Conservation (phyloP, 768 basidiomycete genomes). For the Tylopilus vinaceipallidus region DNA sequence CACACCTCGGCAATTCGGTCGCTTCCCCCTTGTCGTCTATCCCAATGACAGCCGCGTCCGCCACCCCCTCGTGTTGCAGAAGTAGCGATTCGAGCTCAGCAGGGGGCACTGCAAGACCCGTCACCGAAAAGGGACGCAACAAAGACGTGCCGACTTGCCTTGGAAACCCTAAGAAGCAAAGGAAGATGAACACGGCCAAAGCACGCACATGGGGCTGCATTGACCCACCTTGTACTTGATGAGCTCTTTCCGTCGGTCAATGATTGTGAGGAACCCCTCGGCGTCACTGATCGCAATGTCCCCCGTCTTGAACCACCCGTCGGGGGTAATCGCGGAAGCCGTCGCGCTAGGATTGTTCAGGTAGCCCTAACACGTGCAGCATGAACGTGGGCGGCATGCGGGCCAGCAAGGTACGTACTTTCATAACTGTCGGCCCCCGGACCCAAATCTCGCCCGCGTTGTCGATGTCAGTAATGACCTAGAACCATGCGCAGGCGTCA, state of each 20-base stretch:
- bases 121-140: not conserved
- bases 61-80: slow-evolving; percentile 70
- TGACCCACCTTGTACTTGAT: slow-evolving; percentile 65
- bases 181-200: too few relatives aligned
- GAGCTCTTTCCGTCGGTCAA: slow-evolving; percentile 72
- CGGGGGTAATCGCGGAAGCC: slow-evolving; percentile 59
- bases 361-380: slow-evolving; percentile 56
- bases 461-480: slow-evolving; percentile 28
- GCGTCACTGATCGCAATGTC: slow-evolving; percentile 68
- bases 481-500: not conserved
- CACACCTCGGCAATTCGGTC: slow-evolving; percentile 76
- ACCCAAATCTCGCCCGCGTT: slow-evolving; percentile 82
- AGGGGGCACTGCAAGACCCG: slow-evolving; percentile 59
- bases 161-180: slow-evolving; percentile 58
- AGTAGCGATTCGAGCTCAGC: slow-evolving; percentile 82
- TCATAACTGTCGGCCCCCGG: slow-evolving; percentile 77
- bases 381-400: not conserved
- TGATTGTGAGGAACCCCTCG: slow-evolving; percentile 73
- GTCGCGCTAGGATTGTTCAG: slow-evolving; percentile 72
- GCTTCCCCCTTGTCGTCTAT: slow-evolving; percentile 62
- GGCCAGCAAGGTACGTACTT: slow-evolving; percentile 39
- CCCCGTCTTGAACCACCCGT: slow-evolving; percentile 88
- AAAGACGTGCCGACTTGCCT: slow-evolving; percentile 38
- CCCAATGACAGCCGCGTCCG: slow-evolving; percentile 81
- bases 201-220: not conserved